Conservation (phyloP, 176 grass and related monocot genomes). For the Rhynchospora breviuscula region DNA sequence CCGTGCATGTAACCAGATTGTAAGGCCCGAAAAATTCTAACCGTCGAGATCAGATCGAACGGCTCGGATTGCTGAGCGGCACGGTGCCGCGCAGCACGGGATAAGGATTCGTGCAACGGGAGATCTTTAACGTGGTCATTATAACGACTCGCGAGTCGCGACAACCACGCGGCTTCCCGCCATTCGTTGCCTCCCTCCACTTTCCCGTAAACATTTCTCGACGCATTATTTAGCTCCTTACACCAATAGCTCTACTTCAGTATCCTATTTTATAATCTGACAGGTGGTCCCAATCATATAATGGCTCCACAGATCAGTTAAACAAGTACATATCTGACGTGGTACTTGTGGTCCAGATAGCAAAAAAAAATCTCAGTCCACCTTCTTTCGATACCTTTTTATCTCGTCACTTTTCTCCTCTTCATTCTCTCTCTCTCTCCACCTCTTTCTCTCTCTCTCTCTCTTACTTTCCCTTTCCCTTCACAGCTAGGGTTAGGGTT, state of each 20-base stretch:
- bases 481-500: slow-evolving; percentile 53
- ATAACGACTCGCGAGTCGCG: no score
- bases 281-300: background rate
- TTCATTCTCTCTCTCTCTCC: background rate
- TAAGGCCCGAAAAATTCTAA: no score
- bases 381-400: background rate
- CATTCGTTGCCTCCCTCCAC: slow-evolving; percentile 10
- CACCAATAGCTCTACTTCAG: background rate
- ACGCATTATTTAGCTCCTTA: background rate
- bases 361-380: background rate
- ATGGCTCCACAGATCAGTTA: background rate
- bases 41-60: no score
- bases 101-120: no score
- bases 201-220: background rate
- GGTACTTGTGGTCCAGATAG: background rate
- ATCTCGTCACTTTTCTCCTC: background rate
- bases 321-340: background rate
- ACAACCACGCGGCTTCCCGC: slow-evolving; percentile 28
- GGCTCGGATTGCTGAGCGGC: no score
- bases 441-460: slow-evolving; percentile 8
- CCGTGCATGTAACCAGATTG: no score
- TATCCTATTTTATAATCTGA: background rate
- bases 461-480: slow-evolving; percentile 11
- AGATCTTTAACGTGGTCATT: no score
- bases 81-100: no score